Evolutionary conservation across 2,329 filamentous ascomycete genomes (phyloP).

Genomic region (Fusarium sp.): DNA sequence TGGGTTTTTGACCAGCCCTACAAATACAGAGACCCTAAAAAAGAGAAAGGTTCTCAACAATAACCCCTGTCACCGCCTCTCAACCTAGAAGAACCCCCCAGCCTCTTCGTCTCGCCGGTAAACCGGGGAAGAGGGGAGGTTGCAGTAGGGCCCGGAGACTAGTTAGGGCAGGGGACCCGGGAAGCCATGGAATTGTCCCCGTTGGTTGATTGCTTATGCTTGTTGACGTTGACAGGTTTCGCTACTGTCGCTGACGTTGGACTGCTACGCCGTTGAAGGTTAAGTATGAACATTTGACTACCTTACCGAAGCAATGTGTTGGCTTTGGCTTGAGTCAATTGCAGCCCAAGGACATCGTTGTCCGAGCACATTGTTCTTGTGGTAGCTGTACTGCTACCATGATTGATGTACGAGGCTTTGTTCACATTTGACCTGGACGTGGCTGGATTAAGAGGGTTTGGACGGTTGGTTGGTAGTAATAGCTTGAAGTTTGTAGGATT

Average conservation of each 20-base stretch:
- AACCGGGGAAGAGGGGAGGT: slow-evolving; percentile 33
- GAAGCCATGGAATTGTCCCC: slow-evolving; percentile 38
- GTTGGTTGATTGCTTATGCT: slow-evolving; percentile 25
- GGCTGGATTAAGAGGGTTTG: neutral
- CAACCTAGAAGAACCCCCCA: slow-evolving; percentile 24
- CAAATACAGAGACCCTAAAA: slow-evolving; percentile 4
- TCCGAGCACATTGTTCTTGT: slow-evolving; percentile 1
- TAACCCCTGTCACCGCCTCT: slow-evolving; percentile 34
- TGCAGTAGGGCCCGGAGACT: slow-evolving; percentile 42
- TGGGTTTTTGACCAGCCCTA: slow-evolving; percentile 19
- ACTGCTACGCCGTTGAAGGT: slow-evolving; percentile 21
- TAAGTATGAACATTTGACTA: neutral
- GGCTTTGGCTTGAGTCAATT: slow-evolving; percentile 6
- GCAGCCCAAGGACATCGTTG: neutral
- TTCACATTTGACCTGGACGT: neutral
- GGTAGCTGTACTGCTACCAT: neutral
- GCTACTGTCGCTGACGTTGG: slow-evolving; percentile 38
- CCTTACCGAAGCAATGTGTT: neutral
- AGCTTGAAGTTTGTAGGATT: neutral
- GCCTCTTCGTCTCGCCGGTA: slow-evolving; percentile 3
- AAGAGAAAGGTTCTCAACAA: neutral
- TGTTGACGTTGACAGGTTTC: slow-evolving; percentile 16
- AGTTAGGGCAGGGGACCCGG: slow-evolving; percentile 12
- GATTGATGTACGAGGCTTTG: neutral
- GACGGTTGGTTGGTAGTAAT: neutral